Conservation (phyloP, 176 grass and related monocot genomes). For the Carex pumila region DNA sequence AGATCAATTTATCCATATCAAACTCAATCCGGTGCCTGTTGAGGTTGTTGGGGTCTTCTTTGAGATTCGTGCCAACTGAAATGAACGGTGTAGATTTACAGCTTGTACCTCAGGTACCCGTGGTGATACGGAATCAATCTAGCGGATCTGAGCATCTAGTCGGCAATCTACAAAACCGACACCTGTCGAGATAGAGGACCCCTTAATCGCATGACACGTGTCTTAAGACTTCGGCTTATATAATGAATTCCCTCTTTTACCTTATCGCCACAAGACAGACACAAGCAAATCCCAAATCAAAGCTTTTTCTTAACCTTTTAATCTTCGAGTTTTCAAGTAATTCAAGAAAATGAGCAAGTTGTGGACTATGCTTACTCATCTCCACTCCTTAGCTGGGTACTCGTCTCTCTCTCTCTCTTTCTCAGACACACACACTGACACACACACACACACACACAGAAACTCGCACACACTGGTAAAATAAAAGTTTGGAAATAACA, state of each 20-base stretch:
- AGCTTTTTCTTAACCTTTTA: not conserved
- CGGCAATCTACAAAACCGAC: not conserved
- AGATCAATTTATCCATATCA: no score
- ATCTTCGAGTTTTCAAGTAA: not conserved
- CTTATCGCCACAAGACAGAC: not conserved
- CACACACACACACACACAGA: not conserved
- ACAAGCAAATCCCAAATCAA: slow-evolving; percentile 12
- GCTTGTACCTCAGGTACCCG: no score
- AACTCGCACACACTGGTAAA: not conserved
- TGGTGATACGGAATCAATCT: no score
- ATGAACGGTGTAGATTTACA: no score
- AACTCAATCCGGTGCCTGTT: no score
- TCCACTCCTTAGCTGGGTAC: slow-evolving; percentile 74
- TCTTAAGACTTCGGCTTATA: not conserved
- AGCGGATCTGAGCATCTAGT: not conserved
- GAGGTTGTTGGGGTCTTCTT: no score
- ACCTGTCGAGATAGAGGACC: not conserved
- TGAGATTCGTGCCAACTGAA: no score
- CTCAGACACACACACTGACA: not conserved
- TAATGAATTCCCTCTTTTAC: not conserved
- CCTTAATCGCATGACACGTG: not conserved
- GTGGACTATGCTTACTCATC: slow-evolving; percentile 52
- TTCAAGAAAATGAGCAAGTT: slow-evolving; percentile 45
- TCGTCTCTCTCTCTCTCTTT: not conserved
- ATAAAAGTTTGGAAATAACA: not conserved